Conservation (phyloP, 345 rosid genomes). For the Eutrema heterophyllum region DNA sequence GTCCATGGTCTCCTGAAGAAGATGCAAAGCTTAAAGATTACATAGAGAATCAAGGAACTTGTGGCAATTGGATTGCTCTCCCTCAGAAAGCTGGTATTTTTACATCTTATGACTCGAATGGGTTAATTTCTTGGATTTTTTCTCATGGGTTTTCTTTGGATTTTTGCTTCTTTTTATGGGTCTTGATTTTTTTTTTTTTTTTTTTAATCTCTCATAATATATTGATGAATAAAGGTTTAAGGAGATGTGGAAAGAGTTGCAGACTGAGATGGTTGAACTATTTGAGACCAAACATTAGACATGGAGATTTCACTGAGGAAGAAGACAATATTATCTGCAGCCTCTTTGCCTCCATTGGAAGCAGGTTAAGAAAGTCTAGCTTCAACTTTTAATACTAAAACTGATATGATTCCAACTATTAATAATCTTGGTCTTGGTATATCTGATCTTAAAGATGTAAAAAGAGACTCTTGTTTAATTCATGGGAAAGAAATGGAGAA, state of each 20-base stretch:
- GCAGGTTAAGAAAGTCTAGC: constrained; percentile 51
- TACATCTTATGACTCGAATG: background rate
- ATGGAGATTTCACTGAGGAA: constrained; percentile 80
- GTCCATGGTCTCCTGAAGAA: constrained; percentile 98
- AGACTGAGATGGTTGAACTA: constrained; percentile 91
- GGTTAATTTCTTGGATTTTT: background rate
- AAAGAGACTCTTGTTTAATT: background rate
- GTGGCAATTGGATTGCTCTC: constrained; percentile 81
- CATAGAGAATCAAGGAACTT: constrained; percentile 60
- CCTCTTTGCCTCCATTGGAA: constrained; percentile 73
- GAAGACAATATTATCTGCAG: constrained; percentile 70
- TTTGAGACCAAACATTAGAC: constrained; percentile 83
- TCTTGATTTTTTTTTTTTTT: background rate
- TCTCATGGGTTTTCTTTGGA: background rate
- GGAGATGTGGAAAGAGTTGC: constrained; percentile 92
- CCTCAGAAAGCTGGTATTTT: constrained; percentile 72
- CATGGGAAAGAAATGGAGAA: constrained; percentile 2
- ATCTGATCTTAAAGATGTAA: background rate
- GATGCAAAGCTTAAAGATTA: constrained; percentile 77
- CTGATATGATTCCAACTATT: background rate
- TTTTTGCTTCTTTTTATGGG: background rate
- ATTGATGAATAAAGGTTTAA: constrained; percentile 44
- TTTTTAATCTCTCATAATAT: background rate
- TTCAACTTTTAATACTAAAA: background rate
- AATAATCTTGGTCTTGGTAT: background rate